These are phyloP conservation scores for Ilyonectria mors-panacis DNA, from an alignment of 2,329 filamentous ascomycete genomes.

Conservation along the genomic window DNA sequence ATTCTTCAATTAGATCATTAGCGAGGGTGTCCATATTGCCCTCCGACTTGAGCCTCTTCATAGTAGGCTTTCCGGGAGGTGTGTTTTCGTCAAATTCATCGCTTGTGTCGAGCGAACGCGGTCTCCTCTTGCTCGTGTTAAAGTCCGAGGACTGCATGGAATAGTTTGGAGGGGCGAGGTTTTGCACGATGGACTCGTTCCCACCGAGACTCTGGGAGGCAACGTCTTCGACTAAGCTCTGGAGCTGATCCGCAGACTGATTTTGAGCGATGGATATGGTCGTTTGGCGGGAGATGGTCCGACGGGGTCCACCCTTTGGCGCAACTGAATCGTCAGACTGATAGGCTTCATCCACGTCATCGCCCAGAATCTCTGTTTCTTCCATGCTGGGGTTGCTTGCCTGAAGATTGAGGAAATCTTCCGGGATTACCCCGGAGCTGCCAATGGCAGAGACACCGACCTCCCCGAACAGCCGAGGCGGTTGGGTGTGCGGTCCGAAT, in stretches of 20 bases:
- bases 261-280: conserved; percentile 58
- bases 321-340: conserved; percentile 60
- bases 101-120: conserved; percentile 63
- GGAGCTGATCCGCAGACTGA: conserved; percentile 65
- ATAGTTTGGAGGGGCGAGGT: conserved; percentile 40
- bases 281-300: conserved; percentile 41
- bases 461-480: conserved; percentile 68
- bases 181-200: conserved; percentile 52
- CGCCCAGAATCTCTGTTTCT: conserved; percentile 61
- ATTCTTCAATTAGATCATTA: conserved; percentile 59
- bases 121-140: conserved; percentile 70
- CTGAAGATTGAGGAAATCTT: conserved; percentile 65
- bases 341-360: conserved; percentile 59
- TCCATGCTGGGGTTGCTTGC: conserved; percentile 57
- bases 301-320: conserved; percentile 46
- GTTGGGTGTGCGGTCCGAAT: conserved; percentile 71
- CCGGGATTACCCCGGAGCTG: conserved; percentile 66
- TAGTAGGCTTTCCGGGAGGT: conserved; percentile 60
- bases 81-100: conserved; percentile 64
- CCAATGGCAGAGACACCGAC: conserved; percentile 68
- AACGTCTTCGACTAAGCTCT: conserved; percentile 66
- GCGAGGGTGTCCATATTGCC: conserved; percentile 55
- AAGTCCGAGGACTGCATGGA: conserved; percentile 54
- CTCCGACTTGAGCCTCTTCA: conserved; percentile 71
- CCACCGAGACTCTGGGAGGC: conserved; percentile 70